Evolutionary conservation across 257 asterid genomes (phyloP), one percentile per base, ranked within the genome.

Genomic region (Nicotiana attenuata): DNA sequence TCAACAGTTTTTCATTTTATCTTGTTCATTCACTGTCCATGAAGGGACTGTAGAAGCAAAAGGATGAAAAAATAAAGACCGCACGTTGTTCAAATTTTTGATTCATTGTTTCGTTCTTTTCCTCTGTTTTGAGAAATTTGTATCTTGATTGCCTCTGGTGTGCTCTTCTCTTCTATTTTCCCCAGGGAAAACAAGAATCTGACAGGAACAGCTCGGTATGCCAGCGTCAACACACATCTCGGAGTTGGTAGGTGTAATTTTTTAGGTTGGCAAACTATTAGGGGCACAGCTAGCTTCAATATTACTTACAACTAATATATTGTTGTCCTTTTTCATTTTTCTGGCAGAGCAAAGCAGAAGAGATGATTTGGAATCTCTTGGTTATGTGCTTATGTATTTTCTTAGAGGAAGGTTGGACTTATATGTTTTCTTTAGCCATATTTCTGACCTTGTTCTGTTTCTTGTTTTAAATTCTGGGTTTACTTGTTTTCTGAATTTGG

Each of bases 321-420:
- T 80, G 47, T 45, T 80, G 77, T 16, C 47, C 82, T 9, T 38
- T 55, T 65, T 56, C 52, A 38, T 69, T 83, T 65, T 53, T 35
- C 52, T 31, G 69, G 41, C 85, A 83, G 85, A 83, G 41, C 85
- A 83, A 77, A 83, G 85, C 85, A 78, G 85, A 66, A 77, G 85
- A 75, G 85, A 83, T 56, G 85, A 83, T 83, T 83, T 83, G 85
- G 85, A 83, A 67, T 77, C 85, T 65, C 81, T 83, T 78, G 85
- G 85, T 65, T 83, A 83, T 26, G 82, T 83, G 20, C 85, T 83
- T 31, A 83, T 83, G 85, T 83, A 83, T 68, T 83, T 83, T 57
- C 82, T 83, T 53, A 83, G 85, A 77, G 85, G 85, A 77, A 83
- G 85, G 85, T 83, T 83, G 26, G 80, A 64, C n/a, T 38, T 24